Evolutionary conservation across 1,284 basidiomycete genomes (phyloP).

Genomic region (Tremellales sp.): DNA sequence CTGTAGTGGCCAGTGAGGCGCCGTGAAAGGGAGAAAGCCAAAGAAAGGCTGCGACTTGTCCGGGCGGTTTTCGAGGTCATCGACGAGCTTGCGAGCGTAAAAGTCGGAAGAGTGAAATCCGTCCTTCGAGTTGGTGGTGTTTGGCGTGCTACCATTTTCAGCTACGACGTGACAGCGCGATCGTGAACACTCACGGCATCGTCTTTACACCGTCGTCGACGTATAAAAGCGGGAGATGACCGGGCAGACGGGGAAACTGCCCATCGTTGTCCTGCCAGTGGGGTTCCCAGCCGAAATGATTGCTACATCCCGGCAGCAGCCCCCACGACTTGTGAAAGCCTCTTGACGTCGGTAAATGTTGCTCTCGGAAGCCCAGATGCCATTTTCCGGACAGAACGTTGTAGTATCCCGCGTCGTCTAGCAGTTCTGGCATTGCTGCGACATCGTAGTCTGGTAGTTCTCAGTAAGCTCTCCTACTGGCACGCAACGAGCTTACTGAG

Average conservation of each 20-base stretch:
- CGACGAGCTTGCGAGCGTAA: slow-evolving; percentile 15
- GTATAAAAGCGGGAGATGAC: no score
- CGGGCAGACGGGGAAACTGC: no score
- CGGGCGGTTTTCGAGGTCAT: background rate
- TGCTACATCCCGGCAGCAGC: background rate
- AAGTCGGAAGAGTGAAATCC: slow-evolving; percentile 18
- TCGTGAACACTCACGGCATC: no score
- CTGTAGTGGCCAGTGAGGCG: slow-evolving; percentile 24
- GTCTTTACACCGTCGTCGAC: no score
- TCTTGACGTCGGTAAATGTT: background rate
- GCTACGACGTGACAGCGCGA: no score
- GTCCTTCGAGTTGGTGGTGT: slow-evolving; percentile 1
- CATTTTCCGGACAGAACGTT: background rate
- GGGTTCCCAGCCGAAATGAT: background rate
- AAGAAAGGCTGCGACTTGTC: slow-evolving; percentile 1
- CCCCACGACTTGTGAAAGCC: background rate
- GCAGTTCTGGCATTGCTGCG: background rate
- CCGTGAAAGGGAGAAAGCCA: slow-evolving; percentile 14
- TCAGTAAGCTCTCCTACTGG: slow-evolving; percentile 25
- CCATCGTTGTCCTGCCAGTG: no score
- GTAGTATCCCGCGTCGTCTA: background rate
- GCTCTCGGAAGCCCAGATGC: background rate
- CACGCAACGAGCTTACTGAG: no score
- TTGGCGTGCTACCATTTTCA: background rate
- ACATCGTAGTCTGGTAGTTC: slow-evolving; percentile 14